A percentile compares a stretch with the other conserved stretches of the same genome.
phyloP scores from a whole-genome alignment of 192 early-diverging fungal species.

The Dimargaris xerosporica region DNA sequence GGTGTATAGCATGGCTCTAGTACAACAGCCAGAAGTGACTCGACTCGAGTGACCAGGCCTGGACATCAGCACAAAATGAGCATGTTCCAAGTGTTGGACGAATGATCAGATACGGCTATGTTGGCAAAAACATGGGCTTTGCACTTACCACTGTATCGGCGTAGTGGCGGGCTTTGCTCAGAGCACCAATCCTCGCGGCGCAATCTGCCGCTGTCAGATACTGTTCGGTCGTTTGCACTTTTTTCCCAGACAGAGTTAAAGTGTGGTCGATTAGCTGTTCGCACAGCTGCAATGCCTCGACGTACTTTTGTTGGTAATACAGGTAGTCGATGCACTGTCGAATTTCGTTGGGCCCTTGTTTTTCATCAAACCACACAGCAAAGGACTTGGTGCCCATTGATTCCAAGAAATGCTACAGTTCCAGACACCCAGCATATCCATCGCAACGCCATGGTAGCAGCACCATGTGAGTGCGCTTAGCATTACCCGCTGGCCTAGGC shows the following conservation, averaged over 20 bases:
- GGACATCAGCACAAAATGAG: too few relatives aligned
- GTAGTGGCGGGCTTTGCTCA: neutral
- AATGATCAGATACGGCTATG: too few relatives aligned
- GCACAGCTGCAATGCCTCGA: neutral
- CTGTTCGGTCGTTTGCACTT: neutral
- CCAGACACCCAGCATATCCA: too few relatives aligned
- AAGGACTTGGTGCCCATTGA: neutral
- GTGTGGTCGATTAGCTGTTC: neutral
- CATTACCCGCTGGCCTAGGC: too few relatives aligned
- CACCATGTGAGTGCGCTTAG: too few relatives aligned
- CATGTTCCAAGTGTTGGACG: too few relatives aligned
- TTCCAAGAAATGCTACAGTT: neutral
- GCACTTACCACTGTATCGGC: too few relatives aligned
- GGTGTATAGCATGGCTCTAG: too few relatives aligned
- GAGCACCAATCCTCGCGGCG: neutral
- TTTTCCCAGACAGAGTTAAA: neutral
- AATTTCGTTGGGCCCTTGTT: neutral
- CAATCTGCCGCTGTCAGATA: neutral
- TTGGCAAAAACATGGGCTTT: too few relatives aligned
- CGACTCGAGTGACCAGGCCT: too few relatives aligned
- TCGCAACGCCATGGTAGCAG: too few relatives aligned
- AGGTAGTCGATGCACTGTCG: slow-evolving; percentile 1
- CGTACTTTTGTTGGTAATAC: neutral
- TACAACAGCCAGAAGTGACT: too few relatives aligned
- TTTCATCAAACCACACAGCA: neutral